phyloP scores from a whole-genome alignment of 495 filamentous ascomycete species.

The Pseudevernia furfuracea region DNA sequence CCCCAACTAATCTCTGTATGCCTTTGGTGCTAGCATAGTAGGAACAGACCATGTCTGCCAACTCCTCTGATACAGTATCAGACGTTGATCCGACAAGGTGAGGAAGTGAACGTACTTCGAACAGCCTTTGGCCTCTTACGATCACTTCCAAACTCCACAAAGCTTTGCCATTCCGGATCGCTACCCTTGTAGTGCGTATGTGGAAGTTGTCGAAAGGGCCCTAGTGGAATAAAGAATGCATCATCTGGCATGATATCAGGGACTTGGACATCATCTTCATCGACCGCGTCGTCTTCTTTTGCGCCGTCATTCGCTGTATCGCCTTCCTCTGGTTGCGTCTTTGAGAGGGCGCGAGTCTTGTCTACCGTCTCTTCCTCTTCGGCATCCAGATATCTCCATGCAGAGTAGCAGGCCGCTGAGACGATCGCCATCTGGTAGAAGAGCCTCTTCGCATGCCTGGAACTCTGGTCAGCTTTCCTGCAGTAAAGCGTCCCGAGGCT shows the following conservation, averaged over 20 bases:
- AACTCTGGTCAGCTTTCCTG: background rate
- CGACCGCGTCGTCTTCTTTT: slow-evolving; percentile 15
- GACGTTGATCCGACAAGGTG: slow-evolving; percentile 11
- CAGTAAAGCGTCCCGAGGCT: background rate
- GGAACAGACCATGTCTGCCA: slow-evolving; percentile 40
- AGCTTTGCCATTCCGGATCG: slow-evolving; percentile 67
- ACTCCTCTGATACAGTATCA: slow-evolving; percentile 39
- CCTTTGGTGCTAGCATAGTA: slow-evolving; percentile 29
- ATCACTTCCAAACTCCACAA: slow-evolving; percentile 51
- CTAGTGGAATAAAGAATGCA: slow-evolving; percentile 56
- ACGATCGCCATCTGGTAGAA: background rate
- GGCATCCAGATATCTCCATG: background rate
- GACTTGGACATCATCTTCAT: slow-evolving; percentile 25
- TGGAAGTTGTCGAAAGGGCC: slow-evolving; percentile 43
- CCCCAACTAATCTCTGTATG: slow-evolving; percentile 41
- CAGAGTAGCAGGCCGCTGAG: background rate
- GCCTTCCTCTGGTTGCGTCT: background rate
- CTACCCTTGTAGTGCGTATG: slow-evolving; percentile 48
- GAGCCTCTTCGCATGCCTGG: background rate
- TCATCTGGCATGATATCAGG: slow-evolving; percentile 29
- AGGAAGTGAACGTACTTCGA: slow-evolving; percentile 37
- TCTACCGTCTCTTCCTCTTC: slow-evolving; percentile 16
- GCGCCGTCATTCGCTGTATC: slow-evolving; percentile 1
- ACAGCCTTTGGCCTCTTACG: slow-evolving; percentile 39
- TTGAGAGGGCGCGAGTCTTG: background rate